Base-by-base conservation (phyloP, 805 yeast genomes). In the Saturnispora halmiae region DNA sequence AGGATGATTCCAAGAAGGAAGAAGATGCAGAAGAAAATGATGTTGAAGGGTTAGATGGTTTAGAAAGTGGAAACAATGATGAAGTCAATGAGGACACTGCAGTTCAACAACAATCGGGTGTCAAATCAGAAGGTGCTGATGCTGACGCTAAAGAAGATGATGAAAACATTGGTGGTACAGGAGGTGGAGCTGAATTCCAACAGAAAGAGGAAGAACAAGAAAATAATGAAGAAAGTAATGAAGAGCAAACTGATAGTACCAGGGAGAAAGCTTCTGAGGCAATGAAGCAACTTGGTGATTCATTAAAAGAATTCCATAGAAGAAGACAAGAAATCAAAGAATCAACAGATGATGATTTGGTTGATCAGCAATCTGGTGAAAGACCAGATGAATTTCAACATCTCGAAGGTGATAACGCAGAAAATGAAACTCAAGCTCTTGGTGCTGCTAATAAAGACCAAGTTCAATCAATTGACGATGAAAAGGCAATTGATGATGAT, bases 371-470 rank as follows among this genome's bases (percentile, higher is more conserved):
- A 19, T 77, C 79, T 10, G 78, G 73, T 44, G 80, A 77, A 46
- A 71, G 77, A 38, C 88, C 94, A 0, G 95, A 86, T 54, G 94
- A 86, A 52, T 82, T 86, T 58, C 85, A 84, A 55, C 92, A 84
- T 52, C 67, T 81, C 38, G 85, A 82, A 30, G 88, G 87, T 36
- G 88, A 80, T 34, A 80, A 82, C 46, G 75, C 90, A 3, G 77
- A 80, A 22, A 69, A 65, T 42, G 88, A 84, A 37, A 84, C 95
- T 0, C 97, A 92, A 59, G 98, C 97, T 1, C 64, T 92, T 38
- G 97, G 97, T 18, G 79, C 88, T 33, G 94, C 96, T 5, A 75
- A 77, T 45, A 73, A 78, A 52, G 95, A 87, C 34, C 87, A 82
- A 53, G 65, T 73, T 13, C 92, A 85, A 55, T 58, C 79, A 1